phyloP scores from a whole-genome alignment of 2,329 filamentous ascomycete genomes.

The Scleromitrula shiraiana region DNA sequence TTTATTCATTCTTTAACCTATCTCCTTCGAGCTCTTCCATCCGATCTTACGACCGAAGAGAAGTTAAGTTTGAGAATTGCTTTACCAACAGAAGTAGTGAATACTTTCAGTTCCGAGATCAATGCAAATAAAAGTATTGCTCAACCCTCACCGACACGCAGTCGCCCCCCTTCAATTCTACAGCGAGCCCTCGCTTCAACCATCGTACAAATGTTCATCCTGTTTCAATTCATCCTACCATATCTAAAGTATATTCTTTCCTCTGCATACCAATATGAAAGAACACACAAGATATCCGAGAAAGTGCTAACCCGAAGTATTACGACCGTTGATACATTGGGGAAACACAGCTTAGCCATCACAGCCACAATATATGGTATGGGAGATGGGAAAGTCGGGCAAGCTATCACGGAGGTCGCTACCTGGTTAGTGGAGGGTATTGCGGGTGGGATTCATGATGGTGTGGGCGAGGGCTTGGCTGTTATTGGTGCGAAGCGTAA shows the following conservation, averaged over 20 bases:
- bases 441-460: conserved; percentile 59
- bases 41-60: conserved; percentile 48
- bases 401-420: conserved; percentile 45
- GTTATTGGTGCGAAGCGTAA: conserved; percentile 32
- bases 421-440: conserved; percentile 57
- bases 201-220: conserved; percentile 51
- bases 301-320: conserved; percentile 45
- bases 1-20: conserved; percentile 58
- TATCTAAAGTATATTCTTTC: conserved; percentile 48
- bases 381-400: conserved; percentile 57
- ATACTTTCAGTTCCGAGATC: conserved; percentile 15
- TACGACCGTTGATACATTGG: conserved; percentile 44
- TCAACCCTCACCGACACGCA: conserved; percentile 12
- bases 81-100: conserved; percentile 34
- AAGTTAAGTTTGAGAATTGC: conserved; percentile 42
- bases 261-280: conserved; percentile 53
- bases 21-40: conserved; percentile 54
- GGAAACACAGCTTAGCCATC: conserved; percentile 43
- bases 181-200: conserved; percentile 49
- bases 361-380: conserved; percentile 49
- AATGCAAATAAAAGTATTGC: neutral
- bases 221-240: conserved; percentile 52
- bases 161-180: conserved; percentile 40
- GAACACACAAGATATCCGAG: conserved; percentile 56
- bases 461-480: conserved; percentile 46